Conservation (phyloP, 169 alveolate species). For the Amoebophrya sp. region DNA sequence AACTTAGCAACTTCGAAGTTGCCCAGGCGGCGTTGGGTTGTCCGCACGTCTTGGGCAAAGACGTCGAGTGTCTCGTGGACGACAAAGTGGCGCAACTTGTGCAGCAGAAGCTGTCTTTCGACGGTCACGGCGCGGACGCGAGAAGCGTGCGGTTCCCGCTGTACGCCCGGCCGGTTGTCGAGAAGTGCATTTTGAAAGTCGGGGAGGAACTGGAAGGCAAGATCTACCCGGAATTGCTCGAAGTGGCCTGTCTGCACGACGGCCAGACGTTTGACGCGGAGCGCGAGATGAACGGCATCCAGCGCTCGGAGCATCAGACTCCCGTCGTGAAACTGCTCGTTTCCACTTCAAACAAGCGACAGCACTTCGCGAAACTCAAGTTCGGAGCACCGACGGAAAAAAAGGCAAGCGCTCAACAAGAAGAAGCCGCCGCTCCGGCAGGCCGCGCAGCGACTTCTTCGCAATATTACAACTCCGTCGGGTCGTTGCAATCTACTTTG, state of each 20-base stretch:
- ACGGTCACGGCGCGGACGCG: background rate
- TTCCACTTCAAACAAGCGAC: background rate
- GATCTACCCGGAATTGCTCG: background rate
- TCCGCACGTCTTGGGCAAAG: background rate
- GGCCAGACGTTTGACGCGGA: slow-evolving; percentile 10
- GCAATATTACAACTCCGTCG: too few relatives aligned
- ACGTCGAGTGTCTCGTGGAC: background rate
- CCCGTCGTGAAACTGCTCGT: background rate
- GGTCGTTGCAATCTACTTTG: too few relatives aligned
- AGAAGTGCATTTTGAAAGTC: background rate
- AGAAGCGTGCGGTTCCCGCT: background rate
- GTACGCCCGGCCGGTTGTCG: background rate
- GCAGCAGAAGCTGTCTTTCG: background rate
- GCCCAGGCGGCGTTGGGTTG: background rate
- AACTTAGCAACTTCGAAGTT: background rate
- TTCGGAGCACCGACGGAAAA: too few relatives aligned
- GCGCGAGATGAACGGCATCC: background rate
- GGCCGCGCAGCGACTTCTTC: too few relatives aligned
- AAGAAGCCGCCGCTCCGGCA: too few relatives aligned
- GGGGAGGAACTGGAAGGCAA: background rate
- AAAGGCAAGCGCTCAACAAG: too few relatives aligned
- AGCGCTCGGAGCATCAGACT: background rate
- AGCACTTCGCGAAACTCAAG: too few relatives aligned
- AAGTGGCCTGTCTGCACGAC: background rate
- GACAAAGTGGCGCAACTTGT: background rate